Evolutionary conservation across 805 yeast genomes (phyloP).

Genomic region (Saturnispora halmiae): DNA sequence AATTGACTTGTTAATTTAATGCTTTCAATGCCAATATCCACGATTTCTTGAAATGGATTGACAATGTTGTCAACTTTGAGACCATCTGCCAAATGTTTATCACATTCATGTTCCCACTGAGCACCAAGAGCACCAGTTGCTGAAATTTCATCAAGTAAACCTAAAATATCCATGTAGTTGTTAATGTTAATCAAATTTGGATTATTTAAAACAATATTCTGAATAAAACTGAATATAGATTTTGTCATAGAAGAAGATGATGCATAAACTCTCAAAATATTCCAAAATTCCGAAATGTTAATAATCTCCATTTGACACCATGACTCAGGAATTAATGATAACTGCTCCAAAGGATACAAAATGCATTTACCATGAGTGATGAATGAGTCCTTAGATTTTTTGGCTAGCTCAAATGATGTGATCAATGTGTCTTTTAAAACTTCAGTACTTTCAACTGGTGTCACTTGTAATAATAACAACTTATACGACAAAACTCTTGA

Average conservation of each 20-base stretch:
- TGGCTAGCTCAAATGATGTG: conserved; percentile 17
- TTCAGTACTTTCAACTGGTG: conserved; percentile 27
- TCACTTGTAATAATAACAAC: conserved; percentile 36
- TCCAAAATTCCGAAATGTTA: conserved; percentile 38
- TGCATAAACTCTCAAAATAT: conserved; percentile 36
- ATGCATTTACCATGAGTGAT: conserved; percentile 37
- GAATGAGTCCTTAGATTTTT: conserved; percentile 32
- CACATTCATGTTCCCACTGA: conserved; percentile 62
- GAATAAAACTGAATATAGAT: conserved; percentile 40
- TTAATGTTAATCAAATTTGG: conserved; percentile 33
- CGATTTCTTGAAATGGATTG: conserved; percentile 45
- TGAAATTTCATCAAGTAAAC: conserved; percentile 68
- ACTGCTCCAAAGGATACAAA: conserved; percentile 41
- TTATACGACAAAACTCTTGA: conserved; percentile 43
- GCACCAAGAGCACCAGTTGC: conserved; percentile 76
- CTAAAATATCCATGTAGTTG: conserved; percentile 59
- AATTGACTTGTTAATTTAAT: conserved; percentile 51
- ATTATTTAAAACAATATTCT: conserved; percentile 28
- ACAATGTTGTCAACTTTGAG: conserved; percentile 33
- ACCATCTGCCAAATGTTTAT: conserved; percentile 34
- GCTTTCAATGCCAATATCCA: conserved; percentile 52
- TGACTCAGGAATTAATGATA: conserved; percentile 34
- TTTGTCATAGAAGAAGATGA: conserved; percentile 34
- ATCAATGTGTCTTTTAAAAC: conserved; percentile 23
- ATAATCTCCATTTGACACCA: conserved; percentile 35